Evolutionary conservation across 257 asterid genomes (phyloP).

Genomic region (Haberlea rhodopensis): DNA sequence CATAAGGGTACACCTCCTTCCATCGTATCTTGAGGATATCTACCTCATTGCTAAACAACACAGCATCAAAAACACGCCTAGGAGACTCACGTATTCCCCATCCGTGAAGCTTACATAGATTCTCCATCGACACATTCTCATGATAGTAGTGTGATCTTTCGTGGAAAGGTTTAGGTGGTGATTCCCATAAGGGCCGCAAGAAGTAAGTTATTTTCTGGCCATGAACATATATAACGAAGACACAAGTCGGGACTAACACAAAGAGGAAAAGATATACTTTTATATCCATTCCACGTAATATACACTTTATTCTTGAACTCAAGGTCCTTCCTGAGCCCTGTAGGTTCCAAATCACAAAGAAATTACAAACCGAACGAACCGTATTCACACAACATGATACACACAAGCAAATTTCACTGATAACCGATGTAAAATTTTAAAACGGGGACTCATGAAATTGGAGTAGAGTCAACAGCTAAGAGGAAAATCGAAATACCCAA

Average conservation of each 20-base stretch:
- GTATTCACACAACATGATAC: not conserved
- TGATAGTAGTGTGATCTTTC: constrained; percentile 76
- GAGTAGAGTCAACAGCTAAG: not conserved
- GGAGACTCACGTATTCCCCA: constrained; percentile 83
- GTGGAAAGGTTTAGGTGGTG: constrained; percentile 78
- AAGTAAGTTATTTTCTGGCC: constrained; percentile 87
- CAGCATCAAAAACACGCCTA: constrained; percentile 80
- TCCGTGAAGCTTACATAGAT: constrained; percentile 78
- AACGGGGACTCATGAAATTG: no score
- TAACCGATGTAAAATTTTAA: not conserved
- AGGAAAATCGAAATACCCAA: not conserved
- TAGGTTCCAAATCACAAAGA: constrained; percentile 23
- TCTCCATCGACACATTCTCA: constrained; percentile 70
- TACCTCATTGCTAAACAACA: constrained; percentile 72
- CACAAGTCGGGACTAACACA: constrained; percentile 51
- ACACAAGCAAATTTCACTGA: not conserved
- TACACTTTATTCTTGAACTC: constrained; percentile 59
- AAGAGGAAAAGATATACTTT: constrained; percentile 51
- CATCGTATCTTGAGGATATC: constrained; percentile 77
- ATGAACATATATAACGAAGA: constrained; percentile 50
- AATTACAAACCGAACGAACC: constrained; percentile 1
- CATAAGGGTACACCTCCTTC: constrained; percentile 79
- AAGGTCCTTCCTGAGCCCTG: constrained; percentile 48
- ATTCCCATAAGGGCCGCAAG: constrained; percentile 80
- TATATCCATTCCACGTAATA: constrained; percentile 63